A percentile compares a stretch with the other conserved stretches of the same genome.
Conservation (phyloP, 2,329 filamentous ascomycete species). For the Rhynchosporium graminicola region DNA sequence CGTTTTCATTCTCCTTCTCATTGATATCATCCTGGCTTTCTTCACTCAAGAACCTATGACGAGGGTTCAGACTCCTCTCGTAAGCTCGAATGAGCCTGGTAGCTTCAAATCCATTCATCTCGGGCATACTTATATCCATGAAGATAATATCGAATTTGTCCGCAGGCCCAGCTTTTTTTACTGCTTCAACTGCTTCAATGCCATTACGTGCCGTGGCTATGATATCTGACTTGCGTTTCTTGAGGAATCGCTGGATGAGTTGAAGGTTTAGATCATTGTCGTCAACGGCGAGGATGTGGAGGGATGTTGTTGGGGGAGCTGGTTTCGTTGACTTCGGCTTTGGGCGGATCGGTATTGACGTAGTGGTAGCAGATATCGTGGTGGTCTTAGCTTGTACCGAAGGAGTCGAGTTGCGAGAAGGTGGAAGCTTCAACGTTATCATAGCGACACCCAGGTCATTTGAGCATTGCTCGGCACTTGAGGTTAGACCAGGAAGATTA, state of each 20-base stretch:
- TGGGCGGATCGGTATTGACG: neutral
- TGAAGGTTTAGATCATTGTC: slow-evolving; percentile 46
- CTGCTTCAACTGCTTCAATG: slow-evolving; percentile 46
- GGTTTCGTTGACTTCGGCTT: neutral
- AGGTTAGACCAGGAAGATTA: neutral
- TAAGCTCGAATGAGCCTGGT: slow-evolving; percentile 49
- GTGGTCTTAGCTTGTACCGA: neutral
- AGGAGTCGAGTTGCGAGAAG: neutral
- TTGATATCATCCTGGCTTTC: neutral
- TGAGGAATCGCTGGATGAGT: slow-evolving; percentile 42
- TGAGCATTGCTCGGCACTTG: neutral
- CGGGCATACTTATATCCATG: slow-evolving; percentile 58
- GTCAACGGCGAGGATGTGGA: slow-evolving; percentile 43
- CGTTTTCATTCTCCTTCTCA: neutral
- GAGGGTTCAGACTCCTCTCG: neutral
- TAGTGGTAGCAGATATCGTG: neutral
- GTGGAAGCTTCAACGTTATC: neutral
- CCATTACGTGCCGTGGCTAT: slow-evolving; percentile 47
- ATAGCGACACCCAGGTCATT: neutral
- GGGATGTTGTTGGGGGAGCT: neutral
- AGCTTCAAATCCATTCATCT: slow-evolving; percentile 53
- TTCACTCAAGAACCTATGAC: neutral
- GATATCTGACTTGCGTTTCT: slow-evolving; percentile 43
- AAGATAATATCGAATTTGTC: slow-evolving; percentile 46
- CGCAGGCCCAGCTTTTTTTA: slow-evolving; percentile 37